Evolutionary conservation across 2,329 filamentous ascomycete genomes (phyloP).

Genomic region (Sclerotinia nivalis): DNA sequence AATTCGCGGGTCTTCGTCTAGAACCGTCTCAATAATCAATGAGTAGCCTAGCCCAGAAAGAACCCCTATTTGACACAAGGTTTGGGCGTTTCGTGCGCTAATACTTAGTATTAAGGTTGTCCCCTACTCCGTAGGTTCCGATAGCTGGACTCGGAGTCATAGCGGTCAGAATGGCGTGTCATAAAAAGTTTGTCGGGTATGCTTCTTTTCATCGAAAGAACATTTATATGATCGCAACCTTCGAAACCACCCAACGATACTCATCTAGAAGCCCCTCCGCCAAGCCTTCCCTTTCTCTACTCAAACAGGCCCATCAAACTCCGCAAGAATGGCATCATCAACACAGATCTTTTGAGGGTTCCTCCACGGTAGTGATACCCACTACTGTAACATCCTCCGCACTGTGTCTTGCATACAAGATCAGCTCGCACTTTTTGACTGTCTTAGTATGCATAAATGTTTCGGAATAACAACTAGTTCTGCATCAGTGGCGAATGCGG

Average conservation of each 20-base stretch:
- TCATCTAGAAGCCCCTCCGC: no score
- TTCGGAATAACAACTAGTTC: constrained; percentile 1
- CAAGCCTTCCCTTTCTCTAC: neutral
- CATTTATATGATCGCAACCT: neutral
- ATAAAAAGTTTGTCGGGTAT: neutral
- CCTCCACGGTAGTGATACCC: neutral
- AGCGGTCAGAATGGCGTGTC: neutral
- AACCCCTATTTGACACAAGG: neutral
- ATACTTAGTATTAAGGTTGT: neutral
- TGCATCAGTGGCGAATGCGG: constrained; percentile 12
- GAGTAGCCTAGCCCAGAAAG: neutral
- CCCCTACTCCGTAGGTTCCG: neutral
- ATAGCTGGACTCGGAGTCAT: neutral
- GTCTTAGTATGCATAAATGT: constrained; percentile 12
- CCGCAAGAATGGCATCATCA: constrained; percentile 11
- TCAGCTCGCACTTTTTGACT: neutral
- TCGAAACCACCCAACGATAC: neutral
- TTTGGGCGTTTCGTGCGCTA: neutral
- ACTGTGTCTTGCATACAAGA: neutral
- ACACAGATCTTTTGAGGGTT: constrained; percentile 15
- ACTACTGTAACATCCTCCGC: constrained; percentile 9
- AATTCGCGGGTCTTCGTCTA: no score
- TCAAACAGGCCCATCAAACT: constrained; percentile 12
- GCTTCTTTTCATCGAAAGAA: neutral
- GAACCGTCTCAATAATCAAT: neutral